These are phyloP conservation scores for Geranium incanum DNA, from an alignment of 441 rosid species.

Conservation along the genomic window DNA sequence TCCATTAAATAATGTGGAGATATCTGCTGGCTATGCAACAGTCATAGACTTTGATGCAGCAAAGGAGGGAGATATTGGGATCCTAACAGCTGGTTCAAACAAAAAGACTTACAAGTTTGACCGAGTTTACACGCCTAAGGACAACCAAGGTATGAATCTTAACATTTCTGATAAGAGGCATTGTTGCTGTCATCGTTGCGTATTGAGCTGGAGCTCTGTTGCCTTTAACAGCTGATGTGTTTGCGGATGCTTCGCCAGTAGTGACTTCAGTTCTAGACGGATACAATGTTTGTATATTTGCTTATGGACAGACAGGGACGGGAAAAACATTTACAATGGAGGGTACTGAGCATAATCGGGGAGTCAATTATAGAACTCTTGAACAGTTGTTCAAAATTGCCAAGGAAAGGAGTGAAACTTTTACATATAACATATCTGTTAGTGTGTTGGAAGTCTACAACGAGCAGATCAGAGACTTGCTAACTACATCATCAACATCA, in stretches of 20 bases:
- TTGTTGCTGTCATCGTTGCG: slow-evolving; percentile 16
- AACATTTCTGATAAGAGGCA: neutral
- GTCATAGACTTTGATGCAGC: slow-evolving; percentile 67
- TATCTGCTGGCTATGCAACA: slow-evolving; percentile 45
- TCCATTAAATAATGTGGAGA: slow-evolving; percentile 66
- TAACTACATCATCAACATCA: slow-evolving; percentile 46
- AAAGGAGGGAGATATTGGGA: slow-evolving; percentile 73
- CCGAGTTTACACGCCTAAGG: slow-evolving; percentile 73
- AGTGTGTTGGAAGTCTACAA: slow-evolving; percentile 95
- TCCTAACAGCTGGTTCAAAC: slow-evolving; percentile 63
- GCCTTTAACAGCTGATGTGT: slow-evolving; percentile 47
- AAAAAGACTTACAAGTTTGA: slow-evolving; percentile 75
- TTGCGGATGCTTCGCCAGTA: slow-evolving; percentile 76
- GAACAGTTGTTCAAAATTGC: slow-evolving; percentile 60
- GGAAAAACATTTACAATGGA: slow-evolving; percentile 95
- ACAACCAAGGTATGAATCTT: slow-evolving; percentile 57
- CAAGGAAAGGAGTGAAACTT: slow-evolving; percentile 48
- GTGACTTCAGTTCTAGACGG: slow-evolving; percentile 89
- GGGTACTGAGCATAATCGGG: slow-evolving; percentile 75
- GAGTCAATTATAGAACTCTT: slow-evolving; percentile 81
- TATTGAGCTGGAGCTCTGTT: slow-evolving; percentile 17
- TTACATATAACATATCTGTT: slow-evolving; percentile 61
- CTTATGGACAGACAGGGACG: slow-evolving; percentile 94
- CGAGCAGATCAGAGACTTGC: slow-evolving; percentile 84
- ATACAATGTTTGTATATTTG: slow-evolving; percentile 84